Percentiles rank a stretch among this genome's conserved stretches.
Evolutionary conservation across 148 eudicot genomes (phyloP).

Genomic region (Limonium bicolor): DNA sequence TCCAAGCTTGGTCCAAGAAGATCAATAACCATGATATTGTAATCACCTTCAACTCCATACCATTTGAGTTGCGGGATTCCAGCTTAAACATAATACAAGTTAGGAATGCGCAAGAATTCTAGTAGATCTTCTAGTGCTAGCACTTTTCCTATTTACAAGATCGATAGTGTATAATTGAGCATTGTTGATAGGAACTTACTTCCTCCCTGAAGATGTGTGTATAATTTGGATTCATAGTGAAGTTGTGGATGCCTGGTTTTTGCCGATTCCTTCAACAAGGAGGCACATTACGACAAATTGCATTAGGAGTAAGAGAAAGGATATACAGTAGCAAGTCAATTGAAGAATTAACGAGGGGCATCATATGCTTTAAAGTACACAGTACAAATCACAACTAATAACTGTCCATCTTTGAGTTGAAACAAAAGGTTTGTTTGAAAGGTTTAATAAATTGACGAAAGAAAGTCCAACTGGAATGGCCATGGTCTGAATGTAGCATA

Average conservation of each 20-base stretch:
- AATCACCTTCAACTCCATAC: conserved; percentile 78
- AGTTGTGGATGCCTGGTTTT: conserved; percentile 97
- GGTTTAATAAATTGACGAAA: not conserved
- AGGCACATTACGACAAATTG: not conserved
- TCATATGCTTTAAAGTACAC: too few relatives aligned
- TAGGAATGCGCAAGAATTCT: not conserved
- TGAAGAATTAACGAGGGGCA: not conserved
- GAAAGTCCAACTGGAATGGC: not conserved
- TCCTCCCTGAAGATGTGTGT: conserved; percentile 96
- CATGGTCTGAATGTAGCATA: too few relatives aligned
- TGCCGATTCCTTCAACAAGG: conserved; percentile 41
- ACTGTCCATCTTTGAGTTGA: too few relatives aligned
- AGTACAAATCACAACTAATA: too few relatives aligned
- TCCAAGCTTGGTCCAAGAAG: conserved; percentile 89
- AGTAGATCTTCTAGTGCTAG: too few relatives aligned
- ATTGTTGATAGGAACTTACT: conserved; percentile 42
- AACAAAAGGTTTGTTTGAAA: not conserved
- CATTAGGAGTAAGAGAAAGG: not conserved
- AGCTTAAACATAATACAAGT: conserved; percentile 24
- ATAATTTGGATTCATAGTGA: conserved; percentile 93
- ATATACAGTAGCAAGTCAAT: not conserved
- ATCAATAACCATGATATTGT: conserved; percentile 83
- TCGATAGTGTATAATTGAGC: too few relatives aligned
- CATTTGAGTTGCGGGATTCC: conserved; percentile 73
- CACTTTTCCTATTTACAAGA: too few relatives aligned